A percentile compares a stretch with the other conserved stretches of the same genome.
Evolutionary conservation across 139 green algal species (phyloP).

Genomic region (Chlamydomonas sphaeroides): DNA sequence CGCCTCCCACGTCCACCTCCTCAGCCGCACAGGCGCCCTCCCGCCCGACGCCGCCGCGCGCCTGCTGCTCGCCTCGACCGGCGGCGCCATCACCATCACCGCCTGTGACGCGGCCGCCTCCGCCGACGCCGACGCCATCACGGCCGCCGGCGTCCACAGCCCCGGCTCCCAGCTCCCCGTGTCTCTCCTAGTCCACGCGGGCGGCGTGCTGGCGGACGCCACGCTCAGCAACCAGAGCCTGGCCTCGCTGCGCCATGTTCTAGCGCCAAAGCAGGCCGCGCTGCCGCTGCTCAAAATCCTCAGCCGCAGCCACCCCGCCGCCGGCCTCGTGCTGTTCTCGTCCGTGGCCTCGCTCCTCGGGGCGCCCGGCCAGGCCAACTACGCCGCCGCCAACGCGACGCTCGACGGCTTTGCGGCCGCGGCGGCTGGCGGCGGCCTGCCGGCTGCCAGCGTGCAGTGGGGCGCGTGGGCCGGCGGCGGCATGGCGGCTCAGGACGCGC

Average conservation of each 20-base stretch:
- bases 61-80: neutral
- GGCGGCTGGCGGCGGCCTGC: slow-evolving; percentile 39
- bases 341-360: slow-evolving; percentile 77
- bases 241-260: slow-evolving; percentile 51
- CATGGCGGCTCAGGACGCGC: slow-evolving; percentile 66
- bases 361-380: slow-evolving; percentile 76
- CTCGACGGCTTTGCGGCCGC: slow-evolving; percentile 57
- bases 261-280: slow-evolving; percentile 52
- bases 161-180: neutral
- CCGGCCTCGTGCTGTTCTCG: slow-evolving; percentile 70
- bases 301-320: slow-evolving; percentile 16
- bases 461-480: slow-evolving; percentile 76
- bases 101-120: slow-evolving; percentile 2
- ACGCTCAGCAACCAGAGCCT: slow-evolving; percentile 70
- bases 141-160: neutral
- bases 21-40: slow-evolving; percentile 26
- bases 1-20: slow-evolving; percentile 30
- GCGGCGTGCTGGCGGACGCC: slow-evolving; percentile 78
- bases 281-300: neutral
- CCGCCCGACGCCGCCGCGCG: neutral
- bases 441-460: slow-evolving; percentile 72
- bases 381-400: slow-evolving; percentile 71
- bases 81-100: neutral
- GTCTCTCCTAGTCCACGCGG: slow-evolving; percentile 74
- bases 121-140: neutral